Base-by-base conservation (phyloP, 2,329 filamentous ascomycete species). In the Shiraia sp. region DNA sequence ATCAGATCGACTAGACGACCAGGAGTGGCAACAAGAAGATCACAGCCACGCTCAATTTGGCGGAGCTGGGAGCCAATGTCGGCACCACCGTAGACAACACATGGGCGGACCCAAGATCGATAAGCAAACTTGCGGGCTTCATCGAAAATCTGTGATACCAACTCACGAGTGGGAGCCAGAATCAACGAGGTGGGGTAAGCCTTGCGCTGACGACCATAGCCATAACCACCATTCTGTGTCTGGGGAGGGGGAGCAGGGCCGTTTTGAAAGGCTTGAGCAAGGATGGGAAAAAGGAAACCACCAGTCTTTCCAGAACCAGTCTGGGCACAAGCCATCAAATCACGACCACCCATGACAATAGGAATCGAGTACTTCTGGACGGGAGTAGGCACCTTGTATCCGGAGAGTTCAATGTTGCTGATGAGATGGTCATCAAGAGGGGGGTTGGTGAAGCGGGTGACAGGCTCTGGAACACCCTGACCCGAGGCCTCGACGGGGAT, bases 281-380 rank as follows among this genome's bases (percentile, higher is more conserved):
- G 82, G 55, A 99, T 97, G 45, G 93, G 93, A 80, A 99, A 99
- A 53, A 99, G 79, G 83, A 99, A 99, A 80, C 93, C 93, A 79
- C 93, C 93, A 71, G 93, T 99, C 83, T 99, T 99, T 81, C 93
- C 93, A 66, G 93, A 99, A 86, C 92, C 93, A 61, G 93, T 99
- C 81, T 99, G 93, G 64, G 93, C 93, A 80, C 93, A 99, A 73
- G 93, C 93, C 93, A 99, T 99, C 70, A 99, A 79, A 75, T 99
- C 93, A 75, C 93, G 90, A 53, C 93, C 93, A 61, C 85, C 87
- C 88, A 96, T 96, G 69, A 99, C 93, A 65, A 99, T 99, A 57
- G 93, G 93, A 43, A 99, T 96, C 3, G 93, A 97, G 79, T 99
- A 97, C 75, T 99, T 99, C 77, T 99, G 93, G 38, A 99, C 93